These are phyloP conservation scores for barrel medic (Medicago truncatula) DNA, from an alignment of 306 rosid species.

Conservation along the genomic window MtrunA17r5.0-ANR NC_053046.1:43316001-43316500, in stretches of 20 bases:
- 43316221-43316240: constrained; percentile 39
- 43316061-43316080: constrained; percentile 42
- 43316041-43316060: constrained; percentile 52
- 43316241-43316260: neutral
- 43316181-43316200: constrained; percentile 14
- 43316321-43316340: constrained; percentile 9
- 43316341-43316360: constrained; percentile 17
- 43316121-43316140: constrained; percentile 40
- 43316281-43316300: constrained; percentile 11
- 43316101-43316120: constrained; percentile 27
- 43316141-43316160: constrained; percentile 40
- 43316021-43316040: constrained; percentile 25
- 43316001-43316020: constrained; percentile 40
- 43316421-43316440: constrained; percentile 29
- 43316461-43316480: constrained; percentile 5
- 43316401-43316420: neutral
- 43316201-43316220: constrained; percentile 37
- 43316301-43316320: neutral
- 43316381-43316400: too few species aligned
- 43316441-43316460: neutral
- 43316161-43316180: rapidly evolving
- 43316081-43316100: constrained; percentile 22
- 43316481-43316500: neutral
- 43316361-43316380: neutral
- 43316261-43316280: constrained; percentile 35